A percentile compares a stretch with the other conserved stretches of the same genome.
Evolutionary conservation across 306 rosid genomes (phyloP).

Genomic region (Gillenia trifoliata): DNA sequence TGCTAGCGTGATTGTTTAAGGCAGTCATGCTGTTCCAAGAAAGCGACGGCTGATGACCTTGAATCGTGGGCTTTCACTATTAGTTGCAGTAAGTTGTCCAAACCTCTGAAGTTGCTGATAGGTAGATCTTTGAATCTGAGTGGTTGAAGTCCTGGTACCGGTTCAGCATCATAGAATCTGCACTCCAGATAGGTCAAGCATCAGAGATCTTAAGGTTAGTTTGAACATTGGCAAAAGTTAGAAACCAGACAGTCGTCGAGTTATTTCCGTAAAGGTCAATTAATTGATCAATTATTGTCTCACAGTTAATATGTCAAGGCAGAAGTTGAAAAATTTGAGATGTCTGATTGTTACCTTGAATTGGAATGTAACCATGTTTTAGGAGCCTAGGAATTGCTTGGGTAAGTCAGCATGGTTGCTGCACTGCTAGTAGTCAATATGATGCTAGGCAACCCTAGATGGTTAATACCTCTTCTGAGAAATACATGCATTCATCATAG

Average conservation of each 20-base stretch:
- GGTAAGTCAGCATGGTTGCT: slow-evolving; percentile 28
- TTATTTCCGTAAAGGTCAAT: too few species aligned
- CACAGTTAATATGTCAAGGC: too few species aligned
- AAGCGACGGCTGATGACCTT: slow-evolving; percentile 48
- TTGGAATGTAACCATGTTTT: slow-evolving; percentile 28
- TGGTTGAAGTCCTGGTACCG: slow-evolving; percentile 39
- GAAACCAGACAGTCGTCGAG: background rate
- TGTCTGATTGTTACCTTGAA: background rate
- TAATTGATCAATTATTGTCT: too few species aligned
- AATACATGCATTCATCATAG: slow-evolving; percentile 37
- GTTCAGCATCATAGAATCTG: slow-evolving; percentile 33
- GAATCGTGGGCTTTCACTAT: background rate
- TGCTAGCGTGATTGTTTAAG: slow-evolving; percentile 37
- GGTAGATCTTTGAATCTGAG: slow-evolving; percentile 44
- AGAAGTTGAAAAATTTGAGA: too few species aligned
- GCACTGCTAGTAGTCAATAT: slow-evolving; percentile 28
- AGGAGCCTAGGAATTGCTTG: slow-evolving; percentile 23
- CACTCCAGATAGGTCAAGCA: background rate
- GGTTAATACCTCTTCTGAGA: slow-evolving; percentile 30
- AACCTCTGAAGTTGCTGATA: background rate
- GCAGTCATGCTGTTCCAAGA: slow-evolving; percentile 55
- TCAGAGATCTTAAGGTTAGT: background rate
- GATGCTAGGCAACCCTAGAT: slow-evolving; percentile 34
- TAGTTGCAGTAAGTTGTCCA: background rate
- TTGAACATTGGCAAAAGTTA: background rate